Evolutionary conservation across 164 flowering plant species (phyloP).

Genomic region (Paratinospora sagittata): DNA sequence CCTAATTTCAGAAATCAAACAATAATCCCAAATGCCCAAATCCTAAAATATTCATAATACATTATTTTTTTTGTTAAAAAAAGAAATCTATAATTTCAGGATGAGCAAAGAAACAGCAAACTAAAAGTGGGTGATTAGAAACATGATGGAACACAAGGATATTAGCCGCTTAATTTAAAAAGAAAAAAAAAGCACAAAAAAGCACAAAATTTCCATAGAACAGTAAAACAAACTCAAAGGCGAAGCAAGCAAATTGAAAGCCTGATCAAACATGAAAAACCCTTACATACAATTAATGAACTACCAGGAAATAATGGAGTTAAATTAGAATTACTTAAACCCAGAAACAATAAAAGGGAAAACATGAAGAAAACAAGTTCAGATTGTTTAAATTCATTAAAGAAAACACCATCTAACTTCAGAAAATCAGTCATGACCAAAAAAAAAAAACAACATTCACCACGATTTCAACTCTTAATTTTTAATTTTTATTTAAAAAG

Average conservation of each 20-base stretch:
- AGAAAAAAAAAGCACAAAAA: not conserved
- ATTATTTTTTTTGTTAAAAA: too few relatives aligned
- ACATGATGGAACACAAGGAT: not conserved
- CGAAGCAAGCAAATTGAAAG: not conserved
- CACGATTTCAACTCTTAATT: conserved; percentile 1
- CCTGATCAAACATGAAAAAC: not conserved
- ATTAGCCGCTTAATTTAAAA: not conserved
- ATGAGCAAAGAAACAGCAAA: too few relatives aligned
- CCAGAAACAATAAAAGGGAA: not conserved
- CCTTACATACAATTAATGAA: not conserved
- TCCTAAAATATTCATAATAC: too few relatives aligned
- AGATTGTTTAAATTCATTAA: not conserved
- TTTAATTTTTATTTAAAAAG: too few relatives aligned
- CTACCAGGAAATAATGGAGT: not conserved
- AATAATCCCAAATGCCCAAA: too few relatives aligned
- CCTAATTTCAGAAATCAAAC: too few relatives aligned
- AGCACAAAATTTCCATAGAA: not conserved
- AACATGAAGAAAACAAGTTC: not conserved
- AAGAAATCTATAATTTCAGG: too few relatives aligned
- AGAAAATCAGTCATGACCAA: not conserved
- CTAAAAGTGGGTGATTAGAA: not conserved
- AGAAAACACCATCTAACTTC: not conserved
- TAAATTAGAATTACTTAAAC: too few relatives aligned
- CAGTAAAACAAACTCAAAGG: not conserved
- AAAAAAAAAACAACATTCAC: not conserved